phyloP scores from a whole-genome alignment of 1,139 yeast species.

The Lodderomyces pseudojiufengensis region DNA sequence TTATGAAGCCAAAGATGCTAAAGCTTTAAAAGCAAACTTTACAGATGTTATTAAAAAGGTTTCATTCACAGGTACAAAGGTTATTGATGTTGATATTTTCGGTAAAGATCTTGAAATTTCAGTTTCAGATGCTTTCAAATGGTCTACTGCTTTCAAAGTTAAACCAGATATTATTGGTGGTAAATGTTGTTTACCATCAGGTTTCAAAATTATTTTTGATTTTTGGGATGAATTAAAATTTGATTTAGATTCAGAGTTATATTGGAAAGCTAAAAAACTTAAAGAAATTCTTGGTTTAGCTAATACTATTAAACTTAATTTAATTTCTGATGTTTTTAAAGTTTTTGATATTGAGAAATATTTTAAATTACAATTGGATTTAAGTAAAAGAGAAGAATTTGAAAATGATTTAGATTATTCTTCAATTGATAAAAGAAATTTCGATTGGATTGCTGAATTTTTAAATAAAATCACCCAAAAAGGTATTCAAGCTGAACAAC shows the following conservation, averaged over 20 bases:
- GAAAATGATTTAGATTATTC: constrained; percentile 5
- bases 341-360: constrained; percentile 5
- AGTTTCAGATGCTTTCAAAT: constrained; percentile 10
- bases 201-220: constrained; percentile 47
- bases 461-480: constrained; percentile 5
- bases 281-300: constrained; percentile 6
- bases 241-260: too few relatives aligned
- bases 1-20: constrained; percentile 8
- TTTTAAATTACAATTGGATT: constrained; percentile 6
- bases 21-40: constrained; percentile 5
- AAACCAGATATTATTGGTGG: constrained; percentile 10
- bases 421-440: constrained; percentile 8
- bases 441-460: constrained; percentile 5
- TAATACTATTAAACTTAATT: constrained; percentile 5
- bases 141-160: constrained; percentile 12
- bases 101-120: constrained; percentile 5
- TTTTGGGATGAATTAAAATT: constrained; percentile 38
- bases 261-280: constrained; percentile 26
- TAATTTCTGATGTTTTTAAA: not conserved
- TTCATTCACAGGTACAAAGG: constrained; percentile 11
- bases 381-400: constrained; percentile 9
- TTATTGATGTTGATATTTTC: constrained; percentile 8
- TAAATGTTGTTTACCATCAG: constrained; percentile 12
- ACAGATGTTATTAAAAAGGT: constrained; percentile 6
- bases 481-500: constrained; percentile 8